phyloP scores from a whole-genome alignment of 176 grass and related monocot species.

The Zea luxurians region DNA sequence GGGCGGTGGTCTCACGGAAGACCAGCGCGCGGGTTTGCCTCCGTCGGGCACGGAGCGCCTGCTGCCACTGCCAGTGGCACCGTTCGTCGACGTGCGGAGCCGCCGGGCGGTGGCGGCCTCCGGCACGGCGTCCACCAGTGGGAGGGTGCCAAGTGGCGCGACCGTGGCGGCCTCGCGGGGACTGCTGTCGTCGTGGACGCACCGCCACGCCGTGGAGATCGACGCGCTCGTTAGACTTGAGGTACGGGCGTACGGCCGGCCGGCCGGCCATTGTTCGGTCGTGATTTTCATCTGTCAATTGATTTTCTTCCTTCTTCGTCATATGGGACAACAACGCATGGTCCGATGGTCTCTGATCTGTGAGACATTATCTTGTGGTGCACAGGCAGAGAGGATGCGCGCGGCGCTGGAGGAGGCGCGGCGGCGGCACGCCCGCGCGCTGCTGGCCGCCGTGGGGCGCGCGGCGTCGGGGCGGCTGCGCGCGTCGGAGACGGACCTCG shows the following conservation, averaged over 20 bases:
- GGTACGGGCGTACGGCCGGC: slow-evolving; percentile 39
- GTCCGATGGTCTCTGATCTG: neutral
- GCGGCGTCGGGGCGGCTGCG: slow-evolving; percentile 3
- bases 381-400: slow-evolving; percentile 42
- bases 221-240: slow-evolving; percentile 47
- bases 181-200: neutral
- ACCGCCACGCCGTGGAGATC: slow-evolving; percentile 32
- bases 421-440: slow-evolving; percentile 17
- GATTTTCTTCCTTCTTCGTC: neutral
- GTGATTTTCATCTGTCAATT: neutral
- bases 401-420: slow-evolving; percentile 40
- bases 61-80: neutral
- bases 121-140: slow-evolving; percentile 41
- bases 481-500: slow-evolving; percentile 43
- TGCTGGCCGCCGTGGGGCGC: slow-evolving; percentile 28
- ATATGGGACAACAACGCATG: neutral
- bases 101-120: slow-evolving; percentile 4
- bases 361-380: neutral
- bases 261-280: neutral
- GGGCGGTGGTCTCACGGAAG: neutral
- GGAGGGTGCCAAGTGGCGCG: neutral
- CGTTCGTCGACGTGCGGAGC: neutral
- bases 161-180: neutral
- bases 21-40: neutral
- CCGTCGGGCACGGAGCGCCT: neutral